phyloP scores from a whole-genome alignment of 257 asterid species.

The Solanum commersonii region DNA sequence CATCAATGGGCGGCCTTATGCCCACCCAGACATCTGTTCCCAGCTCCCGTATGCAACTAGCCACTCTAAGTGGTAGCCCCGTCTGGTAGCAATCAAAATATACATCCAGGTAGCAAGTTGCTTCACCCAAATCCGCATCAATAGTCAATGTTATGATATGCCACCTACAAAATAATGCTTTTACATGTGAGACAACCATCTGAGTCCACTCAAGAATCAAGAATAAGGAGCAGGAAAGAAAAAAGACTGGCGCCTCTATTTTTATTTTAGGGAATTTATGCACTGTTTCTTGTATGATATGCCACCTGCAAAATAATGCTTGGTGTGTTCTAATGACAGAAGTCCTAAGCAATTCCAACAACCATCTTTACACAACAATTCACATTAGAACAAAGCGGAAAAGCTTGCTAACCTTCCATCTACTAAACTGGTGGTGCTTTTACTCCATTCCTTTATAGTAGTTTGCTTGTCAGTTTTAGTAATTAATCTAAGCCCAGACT shows the following conservation, averaged over 20 bases:
- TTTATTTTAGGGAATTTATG: too few relatives aligned
- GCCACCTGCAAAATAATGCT: too few relatives aligned
- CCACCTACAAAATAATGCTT: slow-evolving; percentile 59
- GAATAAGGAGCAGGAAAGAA: too few relatives aligned
- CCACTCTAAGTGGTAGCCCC: slow-evolving; percentile 70
- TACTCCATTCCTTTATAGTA: slow-evolving; percentile 83
- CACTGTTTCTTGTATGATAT: not conserved
- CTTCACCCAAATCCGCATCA: slow-evolving; percentile 90
- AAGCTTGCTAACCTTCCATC: slow-evolving; percentile 66
- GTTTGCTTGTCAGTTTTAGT: slow-evolving; percentile 89
- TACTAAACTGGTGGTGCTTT: slow-evolving; percentile 76
- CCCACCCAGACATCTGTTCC: slow-evolving; percentile 91
- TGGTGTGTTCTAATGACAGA: not conserved
- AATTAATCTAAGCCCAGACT: slow-evolving; percentile 40
- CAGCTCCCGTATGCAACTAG: slow-evolving; percentile 78
- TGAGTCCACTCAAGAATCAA: too few relatives aligned
- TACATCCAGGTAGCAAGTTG: slow-evolving; percentile 89
- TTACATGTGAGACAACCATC: not conserved
- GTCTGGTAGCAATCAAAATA: slow-evolving; percentile 85
- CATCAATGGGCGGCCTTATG: slow-evolving; percentile 78
- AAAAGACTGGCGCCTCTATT: too few relatives aligned
- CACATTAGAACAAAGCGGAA: not conserved
- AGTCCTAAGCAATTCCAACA: not conserved
- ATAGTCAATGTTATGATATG: slow-evolving; percentile 83
- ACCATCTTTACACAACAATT: not conserved